Conservation (phyloP, 116 monocot species). For the Thalassia testudinum region DNA sequence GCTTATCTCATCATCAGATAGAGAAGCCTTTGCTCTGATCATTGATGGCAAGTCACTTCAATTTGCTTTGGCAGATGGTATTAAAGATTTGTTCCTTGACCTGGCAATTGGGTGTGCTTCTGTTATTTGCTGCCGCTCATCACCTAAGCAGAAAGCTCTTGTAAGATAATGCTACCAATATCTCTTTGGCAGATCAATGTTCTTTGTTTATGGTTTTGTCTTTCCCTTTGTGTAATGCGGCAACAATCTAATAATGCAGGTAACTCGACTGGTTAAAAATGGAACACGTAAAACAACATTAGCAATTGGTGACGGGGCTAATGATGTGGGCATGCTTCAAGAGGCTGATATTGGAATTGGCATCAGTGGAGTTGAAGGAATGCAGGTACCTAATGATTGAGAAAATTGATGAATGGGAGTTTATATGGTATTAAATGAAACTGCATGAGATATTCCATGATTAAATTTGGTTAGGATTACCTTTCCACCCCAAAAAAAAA, state of each 20-base stretch:
- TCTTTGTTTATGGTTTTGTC: background rate
- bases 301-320: slow-evolving; percentile 37
- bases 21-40: slow-evolving; percentile 26
- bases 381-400: slow-evolving; percentile 15
- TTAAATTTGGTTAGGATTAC: too few relatives aligned
- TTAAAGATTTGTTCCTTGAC: slow-evolving; percentile 15
- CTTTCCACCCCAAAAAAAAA: too few relatives aligned
- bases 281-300: slow-evolving; percentile 23
- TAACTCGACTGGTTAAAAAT: slow-evolving; percentile 23
- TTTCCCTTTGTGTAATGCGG: background rate
- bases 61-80: slow-evolving; percentile 19
- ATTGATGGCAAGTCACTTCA: slow-evolving; percentile 26
- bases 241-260: slow-evolving; percentile 8
- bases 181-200: background rate
- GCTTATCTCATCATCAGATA: slow-evolving; percentile 1
- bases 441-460: too few relatives aligned
- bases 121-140: slow-evolving; percentile 35
- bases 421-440: too few relatives aligned
- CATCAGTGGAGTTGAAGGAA: slow-evolving; percentile 34
- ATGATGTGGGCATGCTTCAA: slow-evolving; percentile 44
- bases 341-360: slow-evolving; percentile 38
- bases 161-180: slow-evolving; percentile 5
- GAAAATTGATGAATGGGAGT: too few relatives aligned
- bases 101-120: slow-evolving; percentile 25
- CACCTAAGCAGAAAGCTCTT: slow-evolving; percentile 36